Conservation (phyloP, 2,329 filamentous ascomycete species). For the Dichotomopilus funicola region DNA sequence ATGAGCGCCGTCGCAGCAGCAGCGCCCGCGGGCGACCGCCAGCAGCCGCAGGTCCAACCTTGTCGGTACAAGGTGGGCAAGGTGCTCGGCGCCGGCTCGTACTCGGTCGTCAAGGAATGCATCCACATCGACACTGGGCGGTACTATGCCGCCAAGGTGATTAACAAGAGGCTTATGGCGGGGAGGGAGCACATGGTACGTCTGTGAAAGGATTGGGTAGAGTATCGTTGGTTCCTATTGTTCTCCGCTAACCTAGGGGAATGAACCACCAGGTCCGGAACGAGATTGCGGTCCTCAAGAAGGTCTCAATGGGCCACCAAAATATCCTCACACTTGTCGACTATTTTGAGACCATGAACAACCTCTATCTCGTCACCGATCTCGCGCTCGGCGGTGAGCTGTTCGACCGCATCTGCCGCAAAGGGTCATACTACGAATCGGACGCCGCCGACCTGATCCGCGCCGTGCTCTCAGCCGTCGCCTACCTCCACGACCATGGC, state of each 20-base stretch:
- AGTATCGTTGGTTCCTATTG: not conserved
- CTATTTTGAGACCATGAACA: constrained; percentile 99
- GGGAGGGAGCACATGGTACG: constrained; percentile 94
- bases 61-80: constrained; percentile 99
- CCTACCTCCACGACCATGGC: constrained; percentile 96
- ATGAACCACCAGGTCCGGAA: constrained; percentile 66
- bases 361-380: constrained; percentile 95
- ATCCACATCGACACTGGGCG: constrained; percentile 96
- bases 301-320: constrained; percentile 97
- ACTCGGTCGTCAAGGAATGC: constrained; percentile 98
- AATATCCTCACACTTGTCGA: constrained; percentile 97
- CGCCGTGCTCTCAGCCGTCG: constrained; percentile 91
- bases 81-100: constrained; percentile 91
- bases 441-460: constrained; percentile 94
- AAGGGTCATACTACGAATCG: constrained; percentile 96
- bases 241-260: not conserved
- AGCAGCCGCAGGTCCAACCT: constrained; percentile 69
- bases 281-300: constrained; percentile 94
- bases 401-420: constrained; percentile 97
- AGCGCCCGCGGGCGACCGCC: constrained; percentile 17
- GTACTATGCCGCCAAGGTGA: constrained; percentile 98
- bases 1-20: constrained; percentile 14
- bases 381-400: constrained; percentile 93
- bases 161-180: constrained; percentile 97
- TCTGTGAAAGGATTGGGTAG: constrained; percentile 1